These are phyloP conservation scores for Acmispon strigosus DNA, from an alignment of 306 rosid genomes.

Conservation along the genomic window DNA sequence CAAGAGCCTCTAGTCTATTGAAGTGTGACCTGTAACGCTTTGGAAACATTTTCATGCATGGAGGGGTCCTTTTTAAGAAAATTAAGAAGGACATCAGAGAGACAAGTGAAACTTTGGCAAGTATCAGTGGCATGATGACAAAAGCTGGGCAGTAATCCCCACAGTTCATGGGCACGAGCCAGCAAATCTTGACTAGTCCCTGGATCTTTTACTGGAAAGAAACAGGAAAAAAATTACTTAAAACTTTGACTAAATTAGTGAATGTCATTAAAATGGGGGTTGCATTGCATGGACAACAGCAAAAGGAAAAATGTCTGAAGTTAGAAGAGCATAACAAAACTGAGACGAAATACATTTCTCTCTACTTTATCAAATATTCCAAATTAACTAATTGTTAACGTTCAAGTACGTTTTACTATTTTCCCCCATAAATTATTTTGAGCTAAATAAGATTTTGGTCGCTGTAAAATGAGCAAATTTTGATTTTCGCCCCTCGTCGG, in stretches of 20 bases:
- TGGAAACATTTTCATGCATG: conserved; percentile 64
- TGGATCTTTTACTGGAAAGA: conserved; percentile 44
- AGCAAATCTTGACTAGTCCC: conserved; percentile 44
- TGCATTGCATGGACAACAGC: neutral
- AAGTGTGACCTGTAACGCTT: conserved; percentile 61
- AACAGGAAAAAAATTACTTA: neutral
- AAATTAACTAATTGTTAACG: neutral
- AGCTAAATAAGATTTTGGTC: too few species aligned
- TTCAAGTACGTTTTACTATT: too few species aligned
- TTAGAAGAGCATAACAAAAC: neutral
- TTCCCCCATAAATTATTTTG: too few species aligned
- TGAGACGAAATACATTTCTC: neutral
- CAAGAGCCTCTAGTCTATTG: neutral
- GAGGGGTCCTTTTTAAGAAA: conserved; percentile 66
- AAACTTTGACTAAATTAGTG: conserved; percentile 3
- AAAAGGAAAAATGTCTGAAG: neutral
- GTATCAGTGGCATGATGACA: conserved; percentile 79
- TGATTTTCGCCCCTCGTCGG: too few species aligned
- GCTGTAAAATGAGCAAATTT: too few species aligned
- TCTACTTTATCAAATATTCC: neutral
- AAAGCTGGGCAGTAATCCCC: conserved; percentile 80
- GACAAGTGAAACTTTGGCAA: conserved; percentile 33
- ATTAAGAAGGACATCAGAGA: conserved; percentile 45
- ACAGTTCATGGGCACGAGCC: conserved; percentile 49
- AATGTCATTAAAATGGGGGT: neutral